These are phyloP conservation scores for Arthrobotrys megalospora DNA, from an alignment of 2,329 filamentous ascomycete genomes.

Conservation along the genomic window DNA sequence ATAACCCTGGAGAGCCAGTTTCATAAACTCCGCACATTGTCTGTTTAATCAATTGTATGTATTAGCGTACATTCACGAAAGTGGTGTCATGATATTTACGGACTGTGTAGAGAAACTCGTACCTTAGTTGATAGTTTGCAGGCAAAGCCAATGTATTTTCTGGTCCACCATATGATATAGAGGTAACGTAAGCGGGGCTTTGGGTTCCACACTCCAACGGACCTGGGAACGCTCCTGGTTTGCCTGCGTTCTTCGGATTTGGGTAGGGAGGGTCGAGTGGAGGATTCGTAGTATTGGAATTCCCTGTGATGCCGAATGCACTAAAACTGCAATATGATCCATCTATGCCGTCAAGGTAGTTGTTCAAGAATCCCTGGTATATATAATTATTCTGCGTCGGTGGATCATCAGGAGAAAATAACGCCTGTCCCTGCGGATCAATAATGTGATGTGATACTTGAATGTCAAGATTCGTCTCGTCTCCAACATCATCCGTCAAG, in stretches of 20 bases:
- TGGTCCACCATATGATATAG: slow-evolving; percentile 73
- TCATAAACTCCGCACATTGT: slow-evolving; percentile 72
- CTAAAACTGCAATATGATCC: slow-evolving; percentile 72
- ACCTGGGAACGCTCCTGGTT: slow-evolving; percentile 69
- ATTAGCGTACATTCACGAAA: too few relatives aligned
- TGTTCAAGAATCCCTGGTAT: slow-evolving; percentile 68
- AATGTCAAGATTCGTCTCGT: slow-evolving; percentile 71
- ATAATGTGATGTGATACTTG: slow-evolving; percentile 70
- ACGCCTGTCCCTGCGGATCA: slow-evolving; percentile 71
- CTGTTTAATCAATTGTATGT: slow-evolving; percentile 62
- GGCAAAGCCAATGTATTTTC: slow-evolving; percentile 71
- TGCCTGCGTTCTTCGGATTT: slow-evolving; percentile 70
- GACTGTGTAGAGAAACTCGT: too few relatives aligned
- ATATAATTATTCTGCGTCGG: slow-evolving; percentile 60
- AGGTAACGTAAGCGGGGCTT: slow-evolving; percentile 73
- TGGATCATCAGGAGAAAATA: slow-evolving; percentile 71
- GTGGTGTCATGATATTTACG: too few relatives aligned
- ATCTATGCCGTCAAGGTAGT: slow-evolving; percentile 72
- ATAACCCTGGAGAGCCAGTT: slow-evolving; percentile 71
- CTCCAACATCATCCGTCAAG: slow-evolving; percentile 65
- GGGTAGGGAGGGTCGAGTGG: slow-evolving; percentile 72
- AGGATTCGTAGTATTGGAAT: slow-evolving; percentile 67
- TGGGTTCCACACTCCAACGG: slow-evolving; percentile 70
- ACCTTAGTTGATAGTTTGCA: slow-evolving; percentile 70
- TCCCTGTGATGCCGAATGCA: slow-evolving; percentile 71